Evolutionary conservation across 1,139 yeast species (phyloP), one percentile per base, ranked within the genome.

Genomic region (Zygosaccharomyces pseudobailii): DNA sequence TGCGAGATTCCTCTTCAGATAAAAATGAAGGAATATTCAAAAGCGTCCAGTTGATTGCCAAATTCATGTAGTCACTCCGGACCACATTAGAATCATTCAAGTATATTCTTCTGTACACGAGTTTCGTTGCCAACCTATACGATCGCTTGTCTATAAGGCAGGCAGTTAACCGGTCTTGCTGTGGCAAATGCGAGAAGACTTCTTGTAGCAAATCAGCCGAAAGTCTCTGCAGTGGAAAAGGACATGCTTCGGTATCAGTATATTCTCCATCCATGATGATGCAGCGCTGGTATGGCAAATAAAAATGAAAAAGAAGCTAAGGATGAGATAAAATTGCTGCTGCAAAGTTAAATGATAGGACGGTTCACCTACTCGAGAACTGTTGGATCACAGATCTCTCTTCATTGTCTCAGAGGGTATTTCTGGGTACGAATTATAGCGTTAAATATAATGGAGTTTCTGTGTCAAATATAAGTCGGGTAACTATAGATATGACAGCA

Each of bases 61-160:
- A 44, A 50, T 65, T 56, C 54, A 65, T 56, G 28, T 52, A 55
- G 42, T 65, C 66, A 21, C 65, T 61, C 44, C 57, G 55, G 5
- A 66, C 68, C 32, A 66, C 69, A 38, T 65, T 65, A n/a, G 68
- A 65, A 46, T 66, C 70, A 44, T 66, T 66, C 28, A 66, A 49
- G 47, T 66, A 66, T 19, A 66, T 63, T 45, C 67, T 52, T 43
- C 66, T 57, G 50, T 66, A 66, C 9, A 66, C 32, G 41, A 65
- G 43, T 43, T 61, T 60, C 24, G 57, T 59, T 4, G 65, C 66
- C 6, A 66, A 47, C 30, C 49, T 47, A 42, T 64, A 45, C 36
- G 56, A 56, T 43, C 56, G 54, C 36, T 50, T 55, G 42, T 53
- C 58, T 9, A 64, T 46, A 17, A 55, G 42, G 13, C 65, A 55